These are phyloP conservation scores for Pythium aphanidermatum DNA, from an alignment of 352 stramenopile genomes.

Conservation along the genomic window DNA sequence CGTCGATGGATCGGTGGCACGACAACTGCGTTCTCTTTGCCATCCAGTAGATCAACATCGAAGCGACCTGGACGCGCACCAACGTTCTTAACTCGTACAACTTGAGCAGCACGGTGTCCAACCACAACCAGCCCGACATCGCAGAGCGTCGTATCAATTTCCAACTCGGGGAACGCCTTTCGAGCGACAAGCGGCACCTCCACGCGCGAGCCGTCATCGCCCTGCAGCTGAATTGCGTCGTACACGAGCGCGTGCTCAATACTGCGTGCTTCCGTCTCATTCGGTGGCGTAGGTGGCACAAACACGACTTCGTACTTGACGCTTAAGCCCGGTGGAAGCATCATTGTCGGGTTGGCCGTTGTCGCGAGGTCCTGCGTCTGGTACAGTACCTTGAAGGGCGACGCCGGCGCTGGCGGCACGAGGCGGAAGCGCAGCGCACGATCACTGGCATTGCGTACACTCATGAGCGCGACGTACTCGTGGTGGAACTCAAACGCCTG, in stretches of 20 bases:
- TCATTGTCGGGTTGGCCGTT: conserved; percentile 58
- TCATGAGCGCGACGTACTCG: conserved; percentile 60
- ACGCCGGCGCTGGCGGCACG: conserved; percentile 37
- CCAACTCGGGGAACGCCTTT: conserved; percentile 44
- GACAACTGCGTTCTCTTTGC: neutral
- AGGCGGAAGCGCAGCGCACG: conserved; percentile 57
- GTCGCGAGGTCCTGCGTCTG: conserved; percentile 50
- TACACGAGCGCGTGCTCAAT: conserved; percentile 38
- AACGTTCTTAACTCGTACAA: conserved; percentile 49
- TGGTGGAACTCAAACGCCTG: conserved; percentile 41
- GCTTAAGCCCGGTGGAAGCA: conserved; percentile 53
- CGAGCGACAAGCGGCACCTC: conserved; percentile 59
- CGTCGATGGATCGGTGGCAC: neutral
- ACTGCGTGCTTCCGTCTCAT: conserved; percentile 3
- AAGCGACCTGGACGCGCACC: conserved; percentile 37
- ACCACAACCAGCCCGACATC: conserved; percentile 67
- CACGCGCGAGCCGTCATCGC: conserved; percentile 48
- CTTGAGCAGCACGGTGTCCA: conserved; percentile 39
- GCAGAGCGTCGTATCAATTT: conserved; percentile 43
- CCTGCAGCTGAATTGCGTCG: conserved; percentile 50
- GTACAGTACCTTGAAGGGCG: conserved; percentile 53
- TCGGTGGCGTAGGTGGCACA: conserved; percentile 8
- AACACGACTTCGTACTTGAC: conserved; percentile 67
- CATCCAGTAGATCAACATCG: conserved; percentile 42
- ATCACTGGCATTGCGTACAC: conserved; percentile 63